A percentile compares a stretch with the other conserved stretches of the same genome.
Conservation (phyloP, 2,329 filamentous ascomycete species). For the Zymoseptoria brevis region DNA sequence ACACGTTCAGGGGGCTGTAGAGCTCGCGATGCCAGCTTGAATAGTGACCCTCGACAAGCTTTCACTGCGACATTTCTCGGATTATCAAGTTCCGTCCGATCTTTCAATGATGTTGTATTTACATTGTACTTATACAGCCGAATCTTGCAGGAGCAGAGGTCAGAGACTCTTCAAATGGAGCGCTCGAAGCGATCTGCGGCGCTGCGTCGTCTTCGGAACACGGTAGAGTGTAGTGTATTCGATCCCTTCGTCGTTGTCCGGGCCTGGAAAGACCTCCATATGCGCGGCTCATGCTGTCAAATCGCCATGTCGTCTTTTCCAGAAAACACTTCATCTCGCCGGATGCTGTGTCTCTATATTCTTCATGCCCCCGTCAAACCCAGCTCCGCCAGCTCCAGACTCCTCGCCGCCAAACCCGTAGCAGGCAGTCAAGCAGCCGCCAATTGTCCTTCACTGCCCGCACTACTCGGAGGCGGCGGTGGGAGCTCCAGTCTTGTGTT, state of each 20-base stretch:
- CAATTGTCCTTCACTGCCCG: conserved; percentile 26
- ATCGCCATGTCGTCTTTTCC: not conserved
- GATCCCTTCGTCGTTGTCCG: not conserved
- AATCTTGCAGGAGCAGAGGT: not conserved
- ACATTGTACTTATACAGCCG: not conserved
- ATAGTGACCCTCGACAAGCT: no score
- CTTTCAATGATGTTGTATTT: not conserved
- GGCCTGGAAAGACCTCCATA: not conserved
- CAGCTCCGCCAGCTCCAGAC: conserved; percentile 16
- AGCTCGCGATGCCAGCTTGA: not conserved
- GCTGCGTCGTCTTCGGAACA: not conserved
- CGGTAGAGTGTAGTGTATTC: not conserved
- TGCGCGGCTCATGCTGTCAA: not conserved
- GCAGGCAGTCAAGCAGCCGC: conserved; percentile 17
- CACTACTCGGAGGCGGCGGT: conserved; percentile 34
- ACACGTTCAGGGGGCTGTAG: conserved; percentile 63
- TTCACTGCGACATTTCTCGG: no score
- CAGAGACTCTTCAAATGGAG: not conserved
- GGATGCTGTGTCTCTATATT: not conserved
- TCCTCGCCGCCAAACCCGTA: conserved; percentile 9
- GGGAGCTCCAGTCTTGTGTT: conserved; percentile 68
- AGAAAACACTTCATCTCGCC: not conserved
- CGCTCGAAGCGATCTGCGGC: not conserved
- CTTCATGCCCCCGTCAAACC: conserved; percentile 16
- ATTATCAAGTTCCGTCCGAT: no score